Evolutionary conservation across 352 stramenopile genomes (phyloP), one percentile per base, ranked within the genome.

Genomic region (Halophytophthora polymorphica): DNA sequence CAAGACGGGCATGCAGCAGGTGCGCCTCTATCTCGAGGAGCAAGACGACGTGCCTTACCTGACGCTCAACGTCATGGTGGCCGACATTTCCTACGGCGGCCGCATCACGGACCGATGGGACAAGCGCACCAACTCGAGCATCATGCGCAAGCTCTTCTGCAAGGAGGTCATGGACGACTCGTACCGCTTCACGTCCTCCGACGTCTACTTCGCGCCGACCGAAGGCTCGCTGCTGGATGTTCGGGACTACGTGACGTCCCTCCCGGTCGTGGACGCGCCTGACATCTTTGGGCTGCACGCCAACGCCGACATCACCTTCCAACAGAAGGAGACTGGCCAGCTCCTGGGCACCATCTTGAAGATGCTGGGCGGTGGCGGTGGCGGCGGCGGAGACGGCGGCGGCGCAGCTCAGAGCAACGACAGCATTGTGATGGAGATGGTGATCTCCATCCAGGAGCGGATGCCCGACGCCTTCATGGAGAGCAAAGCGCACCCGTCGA

Each of bases 81-180:
- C 90, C 6, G 92, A 98, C 53, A 96, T 98, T 35, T 98, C 90
- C 14, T 98, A 98, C 68, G 93, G 93, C 40, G 93, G 93, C 4
- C 76, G 92, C 25, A 97, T 98, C 54, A 98, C 93, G 1, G 93
- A 98, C 62, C 79, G 82, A 8, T 97, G 88, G 93, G 93, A 98
- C 59, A 97, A 98, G 54, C 80, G 88, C 19, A 96, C 92, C 3
- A 98, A 98, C 64, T 90, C 89, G 36, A 96, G 82, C 51, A 96
- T 98, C 61, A 92, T 98, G 73, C 78, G 86, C 25, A 95, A 96
- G 45, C 90, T 96, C 14, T 98, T 98, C 50, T 86, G 77, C 46
- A 68, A 71, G 19, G 68, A 72, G 12, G 63, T 98, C 17, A 85
- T 98, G 61, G 62, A 93, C 44, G 83, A 96, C 43, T 77, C 84